Conservation (phyloP, 1,284 basidiomycete genomes). For the Melanopsichium pennsylvanicum region DNA sequence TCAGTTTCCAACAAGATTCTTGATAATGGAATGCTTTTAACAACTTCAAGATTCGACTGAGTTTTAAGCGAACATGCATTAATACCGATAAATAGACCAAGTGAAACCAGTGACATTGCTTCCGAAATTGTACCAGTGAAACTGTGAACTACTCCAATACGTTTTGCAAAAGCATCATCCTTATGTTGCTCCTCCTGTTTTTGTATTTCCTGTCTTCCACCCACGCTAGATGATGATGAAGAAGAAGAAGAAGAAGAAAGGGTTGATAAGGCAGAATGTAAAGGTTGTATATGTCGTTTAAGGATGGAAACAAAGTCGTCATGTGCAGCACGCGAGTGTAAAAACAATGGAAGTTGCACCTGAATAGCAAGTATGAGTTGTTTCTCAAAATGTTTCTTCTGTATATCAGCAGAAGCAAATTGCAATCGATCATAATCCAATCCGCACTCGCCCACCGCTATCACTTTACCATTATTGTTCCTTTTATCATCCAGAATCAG, state of each 20-base stretch:
- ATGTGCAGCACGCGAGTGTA: slow-evolving; percentile 77
- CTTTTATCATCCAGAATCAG: slow-evolving; percentile 13
- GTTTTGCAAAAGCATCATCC: slow-evolving; percentile 12
- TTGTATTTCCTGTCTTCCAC: too few relatives aligned
- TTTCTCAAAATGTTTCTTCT: slow-evolving; percentile 76
- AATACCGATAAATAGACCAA: slow-evolving; percentile 71
- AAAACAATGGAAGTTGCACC: slow-evolving; percentile 79
- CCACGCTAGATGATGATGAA: too few relatives aligned
- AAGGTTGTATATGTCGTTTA: too few relatives aligned
- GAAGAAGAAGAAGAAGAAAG: too few relatives aligned
- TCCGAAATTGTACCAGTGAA: slow-evolving; percentile 80
- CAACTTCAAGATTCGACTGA: slow-evolving; percentile 74
- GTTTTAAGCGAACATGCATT: slow-evolving; percentile 89
- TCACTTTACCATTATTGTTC: slow-evolving; percentile 23
- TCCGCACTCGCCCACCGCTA: slow-evolving; percentile 86
- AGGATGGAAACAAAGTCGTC: slow-evolving; percentile 78
- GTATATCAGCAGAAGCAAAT: slow-evolving; percentile 74
- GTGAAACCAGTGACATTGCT: slow-evolving; percentile 73
- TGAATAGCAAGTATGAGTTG: slow-evolving; percentile 78
- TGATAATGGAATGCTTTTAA: slow-evolving; percentile 73
- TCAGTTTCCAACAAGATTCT: slow-evolving; percentile 79
- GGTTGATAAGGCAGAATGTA: too few relatives aligned
- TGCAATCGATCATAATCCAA: slow-evolving; percentile 85
- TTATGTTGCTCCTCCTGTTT: slow-evolving; percentile 8
- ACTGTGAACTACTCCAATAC: slow-evolving; percentile 77